Base-by-base conservation (phyloP, 2,329 filamentous ascomycete species). In the Achaetomium macrosporum region DNA sequence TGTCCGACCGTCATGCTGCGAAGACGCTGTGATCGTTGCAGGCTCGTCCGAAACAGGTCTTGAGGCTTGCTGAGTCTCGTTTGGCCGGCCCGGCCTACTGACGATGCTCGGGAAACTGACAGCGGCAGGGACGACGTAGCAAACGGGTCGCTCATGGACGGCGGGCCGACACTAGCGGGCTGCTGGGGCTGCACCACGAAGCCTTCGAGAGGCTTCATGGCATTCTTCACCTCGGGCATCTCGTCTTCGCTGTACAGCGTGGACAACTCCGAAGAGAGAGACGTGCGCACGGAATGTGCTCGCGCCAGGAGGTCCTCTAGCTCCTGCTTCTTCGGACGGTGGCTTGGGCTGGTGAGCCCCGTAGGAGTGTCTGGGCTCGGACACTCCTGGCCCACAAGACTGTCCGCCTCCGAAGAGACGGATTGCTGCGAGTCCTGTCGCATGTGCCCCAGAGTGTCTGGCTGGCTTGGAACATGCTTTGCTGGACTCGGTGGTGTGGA, bases 181-280 rank as follows among this genome's bases (percentile, higher is more conserved):
- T 35, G 50, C 30, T 57, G 53, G 1, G 56, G 50, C 31, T 50
- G 20, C 19, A 55, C 53, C 6, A 55, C 42, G 17, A 57, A 35
- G 11, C 44, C 56, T 33, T 51, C 44, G 2, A 55, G 33, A 1
- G 56, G 56, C 44, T 51, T 57, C 8, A 53, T 55, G 43, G 54
- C 51, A n/a, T 53, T 43, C 25, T 35, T 53, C 25, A 50, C 51
- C 15, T 66, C 70, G 9, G 74, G 71, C 1, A 69, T 66, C 49
- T 79, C 77, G 30, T 78, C 76, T 44, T 75, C 76, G 53, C 78
- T 81, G 57, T 81, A 80, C 5, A 82, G 63, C 0, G 79, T 82
- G 4, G 79, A 82, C 5, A 82, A 66, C 2, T 76, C 74, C 37
- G 77, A 81, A 0, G 77, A 80, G 13, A 71, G 66, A 9, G 76